phyloP scores from a whole-genome alignment of 2,329 filamentous ascomycete species.

The Xylaria digitata region DNA sequence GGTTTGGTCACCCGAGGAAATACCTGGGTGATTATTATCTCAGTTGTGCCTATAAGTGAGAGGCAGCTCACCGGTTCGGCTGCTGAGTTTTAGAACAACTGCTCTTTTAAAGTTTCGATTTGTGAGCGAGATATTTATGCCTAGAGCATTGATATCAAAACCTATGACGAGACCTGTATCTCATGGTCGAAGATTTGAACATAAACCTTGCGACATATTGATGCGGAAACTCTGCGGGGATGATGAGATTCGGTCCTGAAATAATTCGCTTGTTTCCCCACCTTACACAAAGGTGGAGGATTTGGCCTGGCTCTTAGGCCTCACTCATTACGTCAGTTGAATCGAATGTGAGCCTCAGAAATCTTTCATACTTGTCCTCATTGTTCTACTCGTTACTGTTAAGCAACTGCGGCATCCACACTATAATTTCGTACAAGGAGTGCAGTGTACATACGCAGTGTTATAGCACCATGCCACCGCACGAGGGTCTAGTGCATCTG shows the following conservation, averaged over 20 bases:
- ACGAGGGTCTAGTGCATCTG: conserved; percentile 69
- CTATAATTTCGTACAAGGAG: not conserved
- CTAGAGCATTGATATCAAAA: no score
- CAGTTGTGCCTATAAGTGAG: no score
- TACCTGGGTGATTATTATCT: no score
- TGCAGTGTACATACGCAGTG: not conserved
- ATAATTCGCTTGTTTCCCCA: conserved; percentile 32
- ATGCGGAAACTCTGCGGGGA: not conserved
- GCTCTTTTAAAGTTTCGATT: no score
- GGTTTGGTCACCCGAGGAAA: no score
- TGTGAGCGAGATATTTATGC: no score
- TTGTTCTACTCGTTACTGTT: not conserved
- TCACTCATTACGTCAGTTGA: conserved; percentile 43
- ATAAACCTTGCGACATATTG: not conserved
- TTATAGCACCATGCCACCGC: conserved; percentile 64
- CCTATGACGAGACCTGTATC: no score
- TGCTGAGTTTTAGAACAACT: no score
- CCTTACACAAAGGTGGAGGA: conserved; percentile 23
- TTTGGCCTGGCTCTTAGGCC: conserved; percentile 24
- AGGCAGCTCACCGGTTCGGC: no score
- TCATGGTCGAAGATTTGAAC: no score
- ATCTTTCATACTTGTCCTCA: not conserved
- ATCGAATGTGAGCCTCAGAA: conserved; percentile 17
- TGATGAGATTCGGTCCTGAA: not conserved
- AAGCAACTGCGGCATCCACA: not conserved